Evolutionary conservation across 78 protist genomes (phyloP).

Genomic region (Diacronema lutheri): DNA sequence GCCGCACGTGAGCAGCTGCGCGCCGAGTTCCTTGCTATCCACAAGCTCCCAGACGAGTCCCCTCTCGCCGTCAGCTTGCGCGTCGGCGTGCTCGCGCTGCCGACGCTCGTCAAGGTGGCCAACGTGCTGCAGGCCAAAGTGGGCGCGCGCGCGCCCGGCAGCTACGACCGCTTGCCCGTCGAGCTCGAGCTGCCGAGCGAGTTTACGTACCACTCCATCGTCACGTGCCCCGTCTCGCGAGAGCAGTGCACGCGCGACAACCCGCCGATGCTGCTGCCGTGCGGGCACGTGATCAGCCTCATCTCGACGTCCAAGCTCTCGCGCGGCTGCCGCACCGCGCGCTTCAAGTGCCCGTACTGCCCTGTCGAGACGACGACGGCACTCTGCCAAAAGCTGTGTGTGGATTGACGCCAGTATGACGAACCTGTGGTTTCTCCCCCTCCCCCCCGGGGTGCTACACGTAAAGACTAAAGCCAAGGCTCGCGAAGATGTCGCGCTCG

Average conservation of each 20-base stretch:
- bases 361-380: slow-evolving; percentile 57
- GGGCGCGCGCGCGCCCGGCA: not conserved
- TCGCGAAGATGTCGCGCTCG: too few species aligned
- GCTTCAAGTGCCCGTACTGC: slow-evolving; percentile 82
- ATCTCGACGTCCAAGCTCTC: slow-evolving; percentile 44
- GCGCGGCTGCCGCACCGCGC: slow-evolving; percentile 40
- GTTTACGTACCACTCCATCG: slow-evolving; percentile 59
- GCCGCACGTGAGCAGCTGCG: slow-evolving; percentile 32
- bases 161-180: not conserved
- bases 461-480: too few species aligned
- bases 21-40: slow-evolving; percentile 27
- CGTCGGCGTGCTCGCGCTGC: slow-evolving; percentile 63
- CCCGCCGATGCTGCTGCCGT: slow-evolving; percentile 72
- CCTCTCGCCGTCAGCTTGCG: slow-evolving; percentile 26
- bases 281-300: slow-evolving; percentile 75
- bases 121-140: slow-evolving; percentile 28
- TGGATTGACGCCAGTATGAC: too few species aligned
- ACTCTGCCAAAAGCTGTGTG: too few species aligned
- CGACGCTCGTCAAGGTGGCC: slow-evolving; percentile 54
- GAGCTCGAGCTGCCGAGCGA: not conserved
- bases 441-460: too few species aligned
- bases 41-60: slow-evolving; percentile 47
- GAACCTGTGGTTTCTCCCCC: too few species aligned
- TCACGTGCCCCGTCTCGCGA: slow-evolving; percentile 83
- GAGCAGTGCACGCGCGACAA: slow-evolving; percentile 67